Base-by-base conservation (phyloP, 1,284 basidiomycete genomes). In the Peniophora sp. region DNA sequence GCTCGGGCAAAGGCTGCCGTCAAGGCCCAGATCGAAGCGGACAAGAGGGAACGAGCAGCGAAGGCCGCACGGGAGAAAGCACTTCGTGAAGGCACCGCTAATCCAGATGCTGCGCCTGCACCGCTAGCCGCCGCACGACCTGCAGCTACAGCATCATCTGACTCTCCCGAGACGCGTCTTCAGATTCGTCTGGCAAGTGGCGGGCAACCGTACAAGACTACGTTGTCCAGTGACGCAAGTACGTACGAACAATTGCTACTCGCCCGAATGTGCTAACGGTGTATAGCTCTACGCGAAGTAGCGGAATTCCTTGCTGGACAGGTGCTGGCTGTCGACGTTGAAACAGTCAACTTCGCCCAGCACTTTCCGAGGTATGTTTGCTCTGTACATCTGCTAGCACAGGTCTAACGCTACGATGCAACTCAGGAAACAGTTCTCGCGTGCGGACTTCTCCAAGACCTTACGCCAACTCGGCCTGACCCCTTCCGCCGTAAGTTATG, bases 21-120 rank as follows among this genome's bases (percentile, higher is more conserved):
- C 60, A 92, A 91, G 63, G 90, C 87, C 0, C 92, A 96, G 65
- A 97, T 97, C 57, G 94, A 96, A 67, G 88, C 86, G 0, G 94
- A 97, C 72, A 97, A 92, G 70, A 79, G 80, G 51, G 84, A 81
- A 22, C 81, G 94, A n/a, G 89, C 90, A 0, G 92, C 89, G 61
- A 93, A 89, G 61, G 75, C 84, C 1, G 92, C 92, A 0, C 74
- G 82, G 27, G 94, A 96, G 67, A 97, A 96, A 65, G 92, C 91
- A 0, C 64, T 92, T 11, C 79, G 93, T 36, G 90, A 93, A 45
- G 93, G 90, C 15, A 60, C 68, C 68, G 18, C 73, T 68, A 48
- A 47, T 18, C 36, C 50, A 47, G 24, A 50, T 50, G 35, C 42
- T 57, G 56, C 3, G 55, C 71, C 9, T 61, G 75, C 37, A 2